These are phyloP conservation scores for Daphne laureola DNA, from an alignment of 441 rosid species.

Conservation along the genomic window DNA sequence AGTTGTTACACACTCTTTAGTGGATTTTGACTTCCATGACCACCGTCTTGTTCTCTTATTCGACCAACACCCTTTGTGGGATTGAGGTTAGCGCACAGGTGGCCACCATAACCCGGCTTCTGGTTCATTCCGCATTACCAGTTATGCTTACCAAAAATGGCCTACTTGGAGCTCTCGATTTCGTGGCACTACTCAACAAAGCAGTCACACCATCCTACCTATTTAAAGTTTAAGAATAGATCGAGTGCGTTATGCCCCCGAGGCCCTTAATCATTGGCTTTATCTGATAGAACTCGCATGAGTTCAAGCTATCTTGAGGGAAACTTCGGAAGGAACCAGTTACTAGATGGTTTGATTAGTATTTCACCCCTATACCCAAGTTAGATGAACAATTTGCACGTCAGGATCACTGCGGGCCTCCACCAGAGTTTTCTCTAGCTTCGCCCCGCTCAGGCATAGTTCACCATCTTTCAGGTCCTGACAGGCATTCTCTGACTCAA, in stretches of 20 bases:
- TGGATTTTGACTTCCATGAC: conserved; percentile 7
- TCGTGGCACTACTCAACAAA: background rate
- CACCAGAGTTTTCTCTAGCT: too few relatives aligned
- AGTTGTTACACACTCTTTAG: conserved; percentile 8
- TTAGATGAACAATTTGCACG: background rate
- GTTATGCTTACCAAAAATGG: conserved; percentile 5
- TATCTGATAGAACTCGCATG: background rate
- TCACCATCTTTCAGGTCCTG: too few relatives aligned
- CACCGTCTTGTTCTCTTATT: background rate
- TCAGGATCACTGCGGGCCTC: background rate
- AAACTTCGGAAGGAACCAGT: conserved; percentile 4
- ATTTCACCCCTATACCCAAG: background rate
- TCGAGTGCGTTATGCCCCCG: background rate
- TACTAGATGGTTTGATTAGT: background rate
- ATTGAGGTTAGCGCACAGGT: background rate
- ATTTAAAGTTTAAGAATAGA: background rate
- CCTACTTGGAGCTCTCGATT: background rate
- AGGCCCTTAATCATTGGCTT: background rate
- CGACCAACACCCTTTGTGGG: background rate
- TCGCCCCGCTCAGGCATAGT: too few relatives aligned
- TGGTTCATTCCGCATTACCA: background rate
- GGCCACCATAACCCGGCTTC: background rate
- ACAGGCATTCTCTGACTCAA: too few relatives aligned
- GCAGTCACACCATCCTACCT: background rate
- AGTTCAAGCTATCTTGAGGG: background rate